Evolutionary conservation across 106 monocot species (phyloP).

Genomic region (Vanilla planifolia): DNA sequence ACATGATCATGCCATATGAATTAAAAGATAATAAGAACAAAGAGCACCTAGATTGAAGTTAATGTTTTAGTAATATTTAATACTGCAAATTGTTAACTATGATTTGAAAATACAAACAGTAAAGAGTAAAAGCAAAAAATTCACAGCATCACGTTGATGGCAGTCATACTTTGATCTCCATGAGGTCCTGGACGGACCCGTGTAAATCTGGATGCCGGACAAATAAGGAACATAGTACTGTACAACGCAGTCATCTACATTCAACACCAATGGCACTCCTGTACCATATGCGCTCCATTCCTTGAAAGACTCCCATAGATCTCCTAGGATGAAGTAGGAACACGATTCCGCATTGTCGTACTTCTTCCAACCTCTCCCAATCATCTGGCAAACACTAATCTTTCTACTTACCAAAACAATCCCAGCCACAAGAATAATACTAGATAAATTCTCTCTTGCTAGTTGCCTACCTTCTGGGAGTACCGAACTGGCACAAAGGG

Average conservation of each 20-base stretch:
- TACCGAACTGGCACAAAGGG: slow-evolving; percentile 40
- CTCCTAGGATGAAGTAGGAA: slow-evolving; percentile 49
- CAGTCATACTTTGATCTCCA: slow-evolving; percentile 24
- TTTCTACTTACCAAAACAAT: slow-evolving; percentile 1
- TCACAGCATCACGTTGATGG: not conserved
- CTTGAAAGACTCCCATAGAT: slow-evolving; percentile 72
- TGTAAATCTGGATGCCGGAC: slow-evolving; percentile 39
- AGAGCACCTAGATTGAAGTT: no score
- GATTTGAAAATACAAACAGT: no score
- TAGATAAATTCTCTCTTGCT: not conserved
- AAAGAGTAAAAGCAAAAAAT: not conserved
- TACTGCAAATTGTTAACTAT: no score
- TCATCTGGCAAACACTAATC: slow-evolving; percentile 28
- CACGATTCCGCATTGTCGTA: slow-evolving; percentile 21
- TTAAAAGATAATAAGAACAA: no score
- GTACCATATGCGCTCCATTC: slow-evolving; percentile 66
- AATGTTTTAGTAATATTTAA: no score
- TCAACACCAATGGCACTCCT: slow-evolving; percentile 40
- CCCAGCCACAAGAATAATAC: not conserved
- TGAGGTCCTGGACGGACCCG: slow-evolving; percentile 22
- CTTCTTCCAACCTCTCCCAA: slow-evolving; percentile 30
- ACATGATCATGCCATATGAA: not conserved
- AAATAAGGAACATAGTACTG: slow-evolving; percentile 54
- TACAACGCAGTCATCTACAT: slow-evolving; percentile 27
- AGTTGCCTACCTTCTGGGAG: slow-evolving; percentile 30